Base-by-base conservation (phyloP, 441 rosid genomes). In the Erodium texanum region DNA sequence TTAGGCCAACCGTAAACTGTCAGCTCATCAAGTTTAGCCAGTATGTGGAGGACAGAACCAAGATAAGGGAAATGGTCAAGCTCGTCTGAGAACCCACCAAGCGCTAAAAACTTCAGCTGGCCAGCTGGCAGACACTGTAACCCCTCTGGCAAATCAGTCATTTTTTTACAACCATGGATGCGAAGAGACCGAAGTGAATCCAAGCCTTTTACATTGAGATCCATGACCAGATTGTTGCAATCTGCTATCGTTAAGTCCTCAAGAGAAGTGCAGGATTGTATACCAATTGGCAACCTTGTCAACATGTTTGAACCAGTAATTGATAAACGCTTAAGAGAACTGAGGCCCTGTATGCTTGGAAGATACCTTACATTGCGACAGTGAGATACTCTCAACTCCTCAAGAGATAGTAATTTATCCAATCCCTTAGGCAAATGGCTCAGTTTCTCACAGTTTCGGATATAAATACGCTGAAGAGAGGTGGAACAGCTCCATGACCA, bases 61-160 rank as follows among this genome's bases (percentile, higher is more conserved):
- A 74, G 62, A 41, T 64, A 62, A 1, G 72, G 68, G n/a, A 76
- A 71, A 48, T 54, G 64, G 48, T 70, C 43, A n/a, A 75, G 65
- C 24, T 78, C 70, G 3, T 67, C 23, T 0, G 58, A 50, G 58
- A 43, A 70, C 20, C 16, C 41, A 7, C 75, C 74, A 20, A 75
- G 6, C 2, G 7, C 27, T 22, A 78, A 24, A 6, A 7, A 15
- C 72, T 69, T 69, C 66, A 78, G 48, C 34, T 24, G 19, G 12
- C 58, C 58, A 1, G 58, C n/a, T 15, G 69, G 69, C 41, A 74
- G 71, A 18, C 24, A 22, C 12, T 36, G 19, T 19, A 72, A n/a
- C 9, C 68, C 48, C 11, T 34, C 48, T 66, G 62, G 19, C 18
- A 11, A 1, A 4, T 38, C 64, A 78, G 62, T 41, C 64, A 77